phyloP scores from a whole-genome alignment of 2,329 filamentous ascomycete species.

The Paecilomyces sp. region DNA sequence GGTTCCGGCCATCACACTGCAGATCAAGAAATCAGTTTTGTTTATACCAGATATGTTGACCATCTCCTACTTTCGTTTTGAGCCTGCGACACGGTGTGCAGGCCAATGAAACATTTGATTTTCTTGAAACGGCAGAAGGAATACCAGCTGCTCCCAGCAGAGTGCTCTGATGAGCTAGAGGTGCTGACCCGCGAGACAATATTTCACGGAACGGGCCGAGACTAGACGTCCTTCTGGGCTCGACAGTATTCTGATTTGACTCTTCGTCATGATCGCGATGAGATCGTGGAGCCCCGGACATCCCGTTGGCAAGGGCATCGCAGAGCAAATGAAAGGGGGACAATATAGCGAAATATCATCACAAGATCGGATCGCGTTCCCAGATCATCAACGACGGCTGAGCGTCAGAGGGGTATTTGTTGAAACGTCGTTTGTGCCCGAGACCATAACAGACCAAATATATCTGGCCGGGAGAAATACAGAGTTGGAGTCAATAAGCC shows the following conservation, averaged over 20 bases:
- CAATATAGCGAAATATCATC: background rate
- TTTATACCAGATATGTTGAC: background rate
- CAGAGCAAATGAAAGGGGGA: background rate
- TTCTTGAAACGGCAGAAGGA: background rate
- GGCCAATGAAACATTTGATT: background rate
- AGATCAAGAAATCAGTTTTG: background rate
- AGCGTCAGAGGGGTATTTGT: background rate
- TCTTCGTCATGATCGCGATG: background rate
- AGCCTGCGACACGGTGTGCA: slow-evolving; percentile 1
- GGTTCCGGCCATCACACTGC: background rate
- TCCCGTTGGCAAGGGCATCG: background rate
- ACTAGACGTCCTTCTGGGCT: background rate
- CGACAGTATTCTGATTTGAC: background rate
- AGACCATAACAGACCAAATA: background rate
- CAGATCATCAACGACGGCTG: background rate
- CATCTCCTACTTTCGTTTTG: slow-evolving; percentile 1
- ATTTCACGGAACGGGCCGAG: background rate
- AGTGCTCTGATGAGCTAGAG: background rate
- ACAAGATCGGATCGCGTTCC: background rate
- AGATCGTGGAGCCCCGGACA: background rate
- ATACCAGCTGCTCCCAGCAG: background rate
- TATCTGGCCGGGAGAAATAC: background rate
- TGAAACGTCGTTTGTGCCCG: background rate
- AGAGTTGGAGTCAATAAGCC: background rate
- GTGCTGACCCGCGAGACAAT: background rate